phyloP scores from a whole-genome alignment of 345 rosid genomes.

The Pseudoturritis turrita region DNA sequence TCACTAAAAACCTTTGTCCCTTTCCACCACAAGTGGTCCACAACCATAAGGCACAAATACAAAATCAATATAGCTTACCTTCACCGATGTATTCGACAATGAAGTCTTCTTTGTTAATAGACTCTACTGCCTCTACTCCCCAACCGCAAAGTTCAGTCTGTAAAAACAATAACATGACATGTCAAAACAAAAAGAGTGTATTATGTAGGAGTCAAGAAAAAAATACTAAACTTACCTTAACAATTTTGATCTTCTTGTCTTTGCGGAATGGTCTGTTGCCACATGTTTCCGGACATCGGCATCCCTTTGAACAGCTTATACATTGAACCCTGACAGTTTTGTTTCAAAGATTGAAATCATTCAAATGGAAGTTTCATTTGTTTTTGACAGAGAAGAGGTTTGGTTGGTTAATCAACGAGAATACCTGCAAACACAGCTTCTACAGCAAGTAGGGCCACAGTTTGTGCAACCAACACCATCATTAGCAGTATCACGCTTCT shows the following conservation, averaged over 20 bases:
- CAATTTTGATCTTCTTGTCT: constrained; percentile 78
- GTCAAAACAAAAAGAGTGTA: not conserved
- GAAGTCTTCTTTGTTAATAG: constrained; percentile 70
- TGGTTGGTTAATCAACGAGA: not conserved
- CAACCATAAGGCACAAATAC: not conserved
- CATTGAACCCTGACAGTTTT: constrained; percentile 64
- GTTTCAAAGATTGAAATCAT: not conserved
- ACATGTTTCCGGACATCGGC: constrained; percentile 79
- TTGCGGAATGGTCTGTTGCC: constrained; percentile 90
- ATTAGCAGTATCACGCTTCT: constrained; percentile 61
- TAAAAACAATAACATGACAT: constrained; percentile 21
- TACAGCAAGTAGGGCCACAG: constrained; percentile 69
- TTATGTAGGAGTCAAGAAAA: not conserved
- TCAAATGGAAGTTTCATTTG: not conserved
- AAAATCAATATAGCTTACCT: constrained; percentile 47
- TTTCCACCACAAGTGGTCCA: too few relatives aligned
- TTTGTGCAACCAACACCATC: constrained; percentile 82
- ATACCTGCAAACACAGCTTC: constrained; percentile 90
- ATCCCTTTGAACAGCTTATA: constrained; percentile 86
- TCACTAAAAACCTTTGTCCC: not conserved
- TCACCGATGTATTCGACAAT: constrained; percentile 91
- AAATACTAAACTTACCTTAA: constrained; percentile 47
- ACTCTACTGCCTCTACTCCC: constrained; percentile 92
- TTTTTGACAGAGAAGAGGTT: not conserved
- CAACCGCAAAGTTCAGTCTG: constrained; percentile 94